These are phyloP conservation scores for Rhypophila decipiens DNA, from an alignment of 495 filamentous ascomycete genomes.

Conservation along the genomic window DNA sequence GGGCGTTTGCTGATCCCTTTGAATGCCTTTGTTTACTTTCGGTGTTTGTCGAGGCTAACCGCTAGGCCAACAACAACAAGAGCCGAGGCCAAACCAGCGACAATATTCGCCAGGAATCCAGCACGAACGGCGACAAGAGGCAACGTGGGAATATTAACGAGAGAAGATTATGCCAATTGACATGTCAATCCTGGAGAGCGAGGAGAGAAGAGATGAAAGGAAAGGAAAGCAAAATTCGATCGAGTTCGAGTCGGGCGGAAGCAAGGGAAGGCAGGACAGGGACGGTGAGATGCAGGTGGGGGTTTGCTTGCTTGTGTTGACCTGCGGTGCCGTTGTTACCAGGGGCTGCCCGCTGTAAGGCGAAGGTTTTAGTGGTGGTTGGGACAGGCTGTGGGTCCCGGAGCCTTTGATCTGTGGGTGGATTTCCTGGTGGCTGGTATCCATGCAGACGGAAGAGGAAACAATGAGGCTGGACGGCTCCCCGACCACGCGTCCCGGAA, in stretches of 20 bases:
- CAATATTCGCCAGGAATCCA: too few species aligned
- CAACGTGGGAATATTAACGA: too few species aligned
- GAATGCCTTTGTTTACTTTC: not conserved
- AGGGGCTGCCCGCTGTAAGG: too few species aligned
- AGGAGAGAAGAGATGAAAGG: not conserved
- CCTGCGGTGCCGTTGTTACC: not conserved
- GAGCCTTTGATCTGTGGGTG: not conserved
- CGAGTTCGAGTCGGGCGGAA: not conserved
- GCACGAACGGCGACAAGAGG: too few species aligned
- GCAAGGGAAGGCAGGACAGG: not conserved
- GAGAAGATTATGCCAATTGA: too few species aligned
- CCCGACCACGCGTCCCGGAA: not conserved
- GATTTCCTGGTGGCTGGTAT: constrained; percentile 6
- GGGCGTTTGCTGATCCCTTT: not conserved
- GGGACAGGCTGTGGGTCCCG: not conserved
- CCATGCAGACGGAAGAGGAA: not conserved
- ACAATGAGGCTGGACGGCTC: constrained; percentile 5
- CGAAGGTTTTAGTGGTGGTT: not conserved
- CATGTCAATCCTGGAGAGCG: too few species aligned
- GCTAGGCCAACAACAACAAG: not conserved
- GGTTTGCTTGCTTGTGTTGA: not conserved
- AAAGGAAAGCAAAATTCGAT: not conserved
- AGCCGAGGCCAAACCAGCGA: not conserved
- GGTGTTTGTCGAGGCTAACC: not conserved
- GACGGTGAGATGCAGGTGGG: not conserved